phyloP scores from a whole-genome alignment of 805 yeast species.

The Hanseniaspora valbyensis region DNA sequence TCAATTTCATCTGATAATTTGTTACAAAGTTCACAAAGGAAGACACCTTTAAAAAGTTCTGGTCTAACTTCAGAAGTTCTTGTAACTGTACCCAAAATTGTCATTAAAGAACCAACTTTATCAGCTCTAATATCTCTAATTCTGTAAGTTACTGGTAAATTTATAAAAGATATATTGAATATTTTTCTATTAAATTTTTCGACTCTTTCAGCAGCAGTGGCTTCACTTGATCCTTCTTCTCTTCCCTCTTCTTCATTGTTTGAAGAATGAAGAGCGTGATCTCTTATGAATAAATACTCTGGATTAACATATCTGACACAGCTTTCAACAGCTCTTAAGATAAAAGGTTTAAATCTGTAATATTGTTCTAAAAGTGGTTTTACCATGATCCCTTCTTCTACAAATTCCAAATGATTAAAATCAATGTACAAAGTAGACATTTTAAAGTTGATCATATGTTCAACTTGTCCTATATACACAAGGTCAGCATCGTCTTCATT shows the following conservation, averaged over 20 bases:
- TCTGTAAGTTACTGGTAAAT: constrained; percentile 68
- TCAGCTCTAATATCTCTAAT: constrained; percentile 86
- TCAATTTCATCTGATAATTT: constrained; percentile 71
- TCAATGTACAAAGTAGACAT: constrained; percentile 72
- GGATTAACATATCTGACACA: constrained; percentile 71
- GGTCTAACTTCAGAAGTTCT: constrained; percentile 89
- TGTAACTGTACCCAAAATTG: constrained; percentile 92
- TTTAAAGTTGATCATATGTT: constrained; percentile 67
- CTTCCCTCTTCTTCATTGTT: constrained; percentile 18
- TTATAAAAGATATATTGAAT: constrained; percentile 84
- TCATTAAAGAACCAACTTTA: constrained; percentile 68
- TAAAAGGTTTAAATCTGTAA: constrained; percentile 81
- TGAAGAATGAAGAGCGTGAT: constrained; percentile 24
- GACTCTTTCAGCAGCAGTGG: constrained; percentile 23
- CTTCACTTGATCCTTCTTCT: constrained; percentile 28
- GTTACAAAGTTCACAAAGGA: constrained; percentile 73
- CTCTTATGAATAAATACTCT: constrained; percentile 18
- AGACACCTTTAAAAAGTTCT: constrained; percentile 75
- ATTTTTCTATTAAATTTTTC: constrained; percentile 41
- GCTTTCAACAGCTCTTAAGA: constrained; percentile 61
- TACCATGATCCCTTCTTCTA: constrained; percentile 80
- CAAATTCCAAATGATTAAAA: constrained; percentile 60
- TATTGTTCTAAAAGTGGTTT: constrained; percentile 83
- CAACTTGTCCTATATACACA: constrained; percentile 67
- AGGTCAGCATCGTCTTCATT: constrained; percentile 34